Evolutionary conservation across 768 basidiomycete species (phyloP), one percentile per base, ranked within the genome.

Genomic region (Tricholoma matsutake): DNA sequence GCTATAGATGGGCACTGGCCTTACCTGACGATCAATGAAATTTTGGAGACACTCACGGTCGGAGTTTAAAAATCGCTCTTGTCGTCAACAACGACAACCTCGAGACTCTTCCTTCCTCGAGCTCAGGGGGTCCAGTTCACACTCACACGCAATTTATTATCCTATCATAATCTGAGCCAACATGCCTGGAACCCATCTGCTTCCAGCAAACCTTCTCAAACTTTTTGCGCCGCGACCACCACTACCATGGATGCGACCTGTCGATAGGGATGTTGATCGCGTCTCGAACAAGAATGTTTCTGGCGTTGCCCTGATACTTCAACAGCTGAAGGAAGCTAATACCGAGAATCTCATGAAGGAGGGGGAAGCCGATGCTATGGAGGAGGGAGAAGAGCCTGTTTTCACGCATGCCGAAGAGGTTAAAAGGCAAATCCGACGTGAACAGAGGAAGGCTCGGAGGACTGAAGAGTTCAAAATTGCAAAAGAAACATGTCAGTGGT

Each of bases 161-260:
- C n/a, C 16, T 31, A 25, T 34, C 16, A 6, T 35, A 31, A 29
- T 32, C 4, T 34, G 29, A 34, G 22, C 60, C 1, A 59, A 57
- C 10, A 83, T 83, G 82, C 82, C 83, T 43, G 91, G 90, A 53
- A 94, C 93, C 3, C 92, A 96, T 76, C 81, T 96, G 22, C 84
- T 99, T 22, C 96, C 96, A 3, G 94, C 94, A 3, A 97, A 98
- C 76, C 85, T 99, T 56, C 87, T 98, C 73, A 95, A 96, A 73
- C 89, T 98, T 65, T 99, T 98, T 73, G 89, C 94, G 0, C 95
- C 97, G 4, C 87, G 97, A 6, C 94, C 96, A 1, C 91, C 89
- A 2, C 83, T 98, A 3, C 90, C 91, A 0, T 98, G 94, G 71
- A 69, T 87, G 31, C 88, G 94, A 8, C 95, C 96, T 0, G 81